Evolutionary conservation across 768 basidiomycete genomes (phyloP).

Genomic region (Termitomyces sp.): DNA sequence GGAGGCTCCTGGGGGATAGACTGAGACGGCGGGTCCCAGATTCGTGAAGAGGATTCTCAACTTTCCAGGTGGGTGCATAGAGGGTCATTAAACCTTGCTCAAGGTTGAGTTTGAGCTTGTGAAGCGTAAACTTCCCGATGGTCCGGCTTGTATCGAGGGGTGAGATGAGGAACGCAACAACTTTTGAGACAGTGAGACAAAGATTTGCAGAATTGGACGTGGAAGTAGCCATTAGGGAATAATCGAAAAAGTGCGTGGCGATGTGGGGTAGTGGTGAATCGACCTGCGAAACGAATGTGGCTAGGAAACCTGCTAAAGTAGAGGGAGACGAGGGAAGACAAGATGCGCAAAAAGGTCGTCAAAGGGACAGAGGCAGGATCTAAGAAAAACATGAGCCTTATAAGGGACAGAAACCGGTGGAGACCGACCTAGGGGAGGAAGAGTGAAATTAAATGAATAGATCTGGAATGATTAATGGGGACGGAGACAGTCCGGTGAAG

Average conservation of each 20-base stretch:
- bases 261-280: conserved; percentile 32
- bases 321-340: background rate
- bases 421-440: conserved; percentile 1
- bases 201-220: conserved; percentile 40
- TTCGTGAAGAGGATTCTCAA: conserved; percentile 60
- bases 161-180: conserved; percentile 69
- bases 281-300: conserved; percentile 57
- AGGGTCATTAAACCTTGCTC: conserved; percentile 71
- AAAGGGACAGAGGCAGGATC: conserved; percentile 5
- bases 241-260: conserved; percentile 21
- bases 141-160: conserved; percentile 46
- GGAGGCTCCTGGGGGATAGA: conserved; percentile 63
- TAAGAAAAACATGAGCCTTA: conserved; percentile 9
- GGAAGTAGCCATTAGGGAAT: conserved; percentile 30
- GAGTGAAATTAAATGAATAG: conserved; percentile 6
- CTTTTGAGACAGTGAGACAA: conserved; percentile 67
- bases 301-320: conserved; percentile 10
- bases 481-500: conserved; percentile 24
- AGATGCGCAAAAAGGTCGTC: conserved; percentile 18
- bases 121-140: conserved; percentile 56
- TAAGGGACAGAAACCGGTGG: background rate
- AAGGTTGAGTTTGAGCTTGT: conserved; percentile 65
- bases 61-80: conserved; percentile 65
- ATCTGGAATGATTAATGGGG: conserved; percentile 6
- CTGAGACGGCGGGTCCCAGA: conserved; percentile 74